Evolutionary conservation across 2,329 filamentous ascomycete genomes (phyloP).

Genomic region (Fusarium floridanum): DNA sequence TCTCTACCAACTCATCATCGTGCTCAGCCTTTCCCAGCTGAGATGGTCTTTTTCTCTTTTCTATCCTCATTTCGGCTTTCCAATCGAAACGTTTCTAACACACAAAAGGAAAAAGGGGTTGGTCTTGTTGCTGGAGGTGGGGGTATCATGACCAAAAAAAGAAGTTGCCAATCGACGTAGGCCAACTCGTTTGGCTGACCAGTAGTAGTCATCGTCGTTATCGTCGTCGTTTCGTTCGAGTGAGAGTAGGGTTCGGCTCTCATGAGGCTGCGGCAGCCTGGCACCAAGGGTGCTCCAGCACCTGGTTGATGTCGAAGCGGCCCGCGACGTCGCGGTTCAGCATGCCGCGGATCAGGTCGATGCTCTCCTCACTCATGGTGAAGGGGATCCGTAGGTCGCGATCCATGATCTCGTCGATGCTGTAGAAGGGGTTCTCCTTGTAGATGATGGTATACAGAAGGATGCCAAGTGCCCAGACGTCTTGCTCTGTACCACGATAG

Average conservation of each 20-base stretch:
- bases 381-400: slow-evolving; percentile 93
- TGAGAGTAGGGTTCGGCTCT: background rate
- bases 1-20: slow-evolving; percentile 12
- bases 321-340: slow-evolving; percentile 88
- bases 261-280: slow-evolving; percentile 32
- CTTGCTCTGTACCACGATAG: slow-evolving; percentile 96
- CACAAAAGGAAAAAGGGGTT: slow-evolving; percentile 22
- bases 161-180: slow-evolving; percentile 21
- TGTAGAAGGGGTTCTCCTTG: slow-evolving; percentile 99
- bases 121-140: slow-evolving; percentile 33
- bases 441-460: slow-evolving; percentile 98
- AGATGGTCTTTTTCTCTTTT: slow-evolving; percentile 23
- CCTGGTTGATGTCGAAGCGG: slow-evolving; percentile 87
- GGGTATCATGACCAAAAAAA: slow-evolving; percentile 43
- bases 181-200: slow-evolving; percentile 17
- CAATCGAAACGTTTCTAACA: slow-evolving; percentile 36
- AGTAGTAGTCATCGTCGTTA: slow-evolving; percentile 20
- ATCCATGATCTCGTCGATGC: slow-evolving; percentile 99
- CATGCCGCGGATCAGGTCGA: slow-evolving; percentile 92
- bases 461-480: slow-evolving; percentile 98
- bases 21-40: slow-evolving; percentile 15
- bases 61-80: slow-evolving; percentile 29
- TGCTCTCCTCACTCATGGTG: slow-evolving; percentile 89
- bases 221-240: slow-evolving; percentile 17
- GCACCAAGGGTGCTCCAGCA: slow-evolving; percentile 91